Percentiles rank a stretch among this genome's conserved stretches.
Conservation (phyloP, 1,284 basidiomycete species). For the Boletus semigastroideus region DNA sequence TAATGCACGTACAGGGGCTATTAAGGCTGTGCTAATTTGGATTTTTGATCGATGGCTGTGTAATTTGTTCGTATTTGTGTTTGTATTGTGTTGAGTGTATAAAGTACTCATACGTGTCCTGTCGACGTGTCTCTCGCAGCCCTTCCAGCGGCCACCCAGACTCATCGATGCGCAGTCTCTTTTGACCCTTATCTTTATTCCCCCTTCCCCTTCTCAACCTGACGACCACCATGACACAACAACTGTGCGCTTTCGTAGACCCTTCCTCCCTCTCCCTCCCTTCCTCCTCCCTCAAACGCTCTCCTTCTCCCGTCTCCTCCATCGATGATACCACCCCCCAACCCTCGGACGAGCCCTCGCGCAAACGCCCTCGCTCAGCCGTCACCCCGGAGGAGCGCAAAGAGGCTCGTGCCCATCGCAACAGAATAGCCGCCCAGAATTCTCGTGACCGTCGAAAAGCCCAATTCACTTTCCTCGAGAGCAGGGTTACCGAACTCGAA, state of each 20-base stretch:
- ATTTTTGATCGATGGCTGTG: background rate
- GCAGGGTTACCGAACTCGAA: conserved; percentile 77
- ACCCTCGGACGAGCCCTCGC: conserved; percentile 45
- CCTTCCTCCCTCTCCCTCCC: conserved; percentile 41
- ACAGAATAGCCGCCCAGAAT: conserved; percentile 83
- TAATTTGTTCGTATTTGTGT: conserved; percentile 22
- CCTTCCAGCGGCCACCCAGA: conserved; percentile 20
- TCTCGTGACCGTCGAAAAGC: conserved; percentile 79
- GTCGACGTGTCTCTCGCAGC: conserved; percentile 23
- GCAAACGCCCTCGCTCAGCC: conserved; percentile 67
- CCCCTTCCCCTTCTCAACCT: background rate
- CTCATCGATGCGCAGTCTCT: conserved; percentile 14
- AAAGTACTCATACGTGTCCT: conserved; percentile 35
- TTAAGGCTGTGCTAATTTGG: background rate
- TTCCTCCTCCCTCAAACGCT: conserved; percentile 32
- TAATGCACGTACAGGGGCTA: conserved; percentile 4
- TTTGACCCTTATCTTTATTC: conserved; percentile 28
- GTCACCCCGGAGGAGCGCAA: conserved; percentile 69
- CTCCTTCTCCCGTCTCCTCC: conserved; percentile 30
- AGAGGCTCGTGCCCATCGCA: conserved; percentile 79
- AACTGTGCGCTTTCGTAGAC: conserved; percentile 36
- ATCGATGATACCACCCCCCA: conserved; percentile 30
- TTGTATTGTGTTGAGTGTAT: conserved; percentile 28
- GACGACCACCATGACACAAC: conserved; percentile 11
- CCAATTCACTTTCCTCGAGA: conserved; percentile 72